A percentile compares a stretch with the other conserved stretches of the same genome.
Evolutionary conservation across 352 stramenopile species (phyloP).

Genomic region (Globisporangium rhizosaccharum): DNA sequence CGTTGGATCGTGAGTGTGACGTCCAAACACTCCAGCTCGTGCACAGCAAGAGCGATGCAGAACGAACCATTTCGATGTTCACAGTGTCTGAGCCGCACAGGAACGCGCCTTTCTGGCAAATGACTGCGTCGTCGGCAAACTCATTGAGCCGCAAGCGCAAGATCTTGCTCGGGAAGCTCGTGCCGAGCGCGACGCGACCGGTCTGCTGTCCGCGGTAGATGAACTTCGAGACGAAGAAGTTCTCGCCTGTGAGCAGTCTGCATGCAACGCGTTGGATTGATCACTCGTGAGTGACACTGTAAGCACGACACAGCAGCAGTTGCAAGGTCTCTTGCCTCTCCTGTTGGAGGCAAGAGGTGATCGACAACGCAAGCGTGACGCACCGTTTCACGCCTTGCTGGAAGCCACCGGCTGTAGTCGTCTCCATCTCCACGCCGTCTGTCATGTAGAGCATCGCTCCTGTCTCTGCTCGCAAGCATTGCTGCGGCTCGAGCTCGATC

Average conservation of each 20-base stretch:
- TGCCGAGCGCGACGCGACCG: conserved; percentile 88
- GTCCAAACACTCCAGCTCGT: too few relatives aligned
- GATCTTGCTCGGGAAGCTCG: conserved; percentile 89
- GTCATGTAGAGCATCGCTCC: conserved; percentile 96
- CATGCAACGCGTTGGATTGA: background rate
- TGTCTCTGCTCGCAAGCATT: conserved; percentile 90
- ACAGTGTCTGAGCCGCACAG: conserved; percentile 89
- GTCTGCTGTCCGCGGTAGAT: conserved; percentile 52
- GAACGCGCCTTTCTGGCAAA: conserved; percentile 92
- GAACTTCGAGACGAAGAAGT: conserved; percentile 77
- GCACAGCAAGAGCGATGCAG: too few relatives aligned
- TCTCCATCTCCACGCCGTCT: conserved; percentile 89
- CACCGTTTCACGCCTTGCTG: conserved; percentile 81
- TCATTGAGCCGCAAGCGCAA: conserved; percentile 82
- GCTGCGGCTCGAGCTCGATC: conserved; percentile 85
- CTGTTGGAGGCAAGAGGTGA: too few relatives aligned
- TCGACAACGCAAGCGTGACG: conserved; percentile 11
- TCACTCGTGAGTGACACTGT: background rate
- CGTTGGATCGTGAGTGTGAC: background rate
- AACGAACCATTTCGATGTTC: conserved; percentile 84
- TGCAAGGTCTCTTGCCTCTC: background rate
- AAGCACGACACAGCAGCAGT: background rate
- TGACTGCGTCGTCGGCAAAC: conserved; percentile 80
- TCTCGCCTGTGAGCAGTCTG: conserved; percentile 75
- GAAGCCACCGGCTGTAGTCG: conserved; percentile 87